Conservation (phyloP, 352 stramenopile species). For the Phytophthora fragariaefolia region DNA sequence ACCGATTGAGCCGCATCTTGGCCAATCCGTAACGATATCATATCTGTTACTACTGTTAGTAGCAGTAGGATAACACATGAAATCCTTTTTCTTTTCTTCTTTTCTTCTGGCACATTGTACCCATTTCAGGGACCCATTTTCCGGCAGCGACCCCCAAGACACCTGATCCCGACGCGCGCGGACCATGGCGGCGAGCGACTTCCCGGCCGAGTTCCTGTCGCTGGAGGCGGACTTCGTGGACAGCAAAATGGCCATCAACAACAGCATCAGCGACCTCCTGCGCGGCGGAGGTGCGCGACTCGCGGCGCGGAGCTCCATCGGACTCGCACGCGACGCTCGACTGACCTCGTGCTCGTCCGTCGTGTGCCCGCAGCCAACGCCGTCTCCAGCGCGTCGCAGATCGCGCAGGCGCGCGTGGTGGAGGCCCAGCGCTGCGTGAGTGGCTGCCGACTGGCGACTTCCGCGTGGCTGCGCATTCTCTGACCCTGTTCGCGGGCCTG, state of each 20-base stretch:
- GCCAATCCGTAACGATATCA: no score
- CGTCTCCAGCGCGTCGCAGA: slow-evolving; percentile 49
- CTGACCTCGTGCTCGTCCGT: slow-evolving; percentile 2
- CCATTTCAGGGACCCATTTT: background rate
- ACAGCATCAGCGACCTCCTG: slow-evolving; percentile 72
- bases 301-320: background rate
- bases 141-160: no score
- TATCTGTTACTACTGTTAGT: no score
- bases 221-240: slow-evolving; percentile 86
- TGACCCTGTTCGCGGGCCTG: slow-evolving; percentile 2
- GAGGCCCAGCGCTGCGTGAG: slow-evolving; percentile 77
- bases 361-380: slow-evolving; percentile 32
- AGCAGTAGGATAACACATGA: no score
- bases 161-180: background rate
- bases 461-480: background rate
- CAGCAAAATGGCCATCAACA: slow-evolving; percentile 85
- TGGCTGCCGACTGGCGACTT: background rate
- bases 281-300: slow-evolving; percentile 43
- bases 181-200: slow-evolving; percentile 37
- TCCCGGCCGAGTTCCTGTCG: slow-evolving; percentile 67
- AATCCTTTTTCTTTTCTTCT: no score
- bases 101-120: no score
- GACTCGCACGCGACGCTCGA: slow-evolving; percentile 18
- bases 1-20: no score
- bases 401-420: slow-evolving; percentile 66